Evolutionary conservation across 2,329 filamentous ascomycete genomes (phyloP).

Genomic region (Didymella segeticola): DNA sequence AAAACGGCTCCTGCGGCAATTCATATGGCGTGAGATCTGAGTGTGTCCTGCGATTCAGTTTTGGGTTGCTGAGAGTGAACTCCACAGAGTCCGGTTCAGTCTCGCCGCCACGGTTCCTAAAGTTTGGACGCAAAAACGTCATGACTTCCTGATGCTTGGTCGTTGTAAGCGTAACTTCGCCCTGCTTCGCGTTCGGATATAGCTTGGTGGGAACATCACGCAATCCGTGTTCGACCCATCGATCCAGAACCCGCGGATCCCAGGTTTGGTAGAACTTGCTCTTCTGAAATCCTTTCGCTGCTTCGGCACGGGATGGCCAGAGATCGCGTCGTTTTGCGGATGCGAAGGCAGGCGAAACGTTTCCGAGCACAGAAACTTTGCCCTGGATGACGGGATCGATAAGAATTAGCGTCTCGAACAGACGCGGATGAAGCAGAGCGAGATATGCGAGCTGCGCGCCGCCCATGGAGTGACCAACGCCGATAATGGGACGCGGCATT

Average conservation of each 20-base stretch:
- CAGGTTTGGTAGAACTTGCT: conserved; percentile 81
- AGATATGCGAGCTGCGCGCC: conserved; percentile 75
- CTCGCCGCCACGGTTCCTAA: conserved; percentile 52
- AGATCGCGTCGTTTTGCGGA: conserved; percentile 77
- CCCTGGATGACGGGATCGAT: conserved; percentile 82
- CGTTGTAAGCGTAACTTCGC: conserved; percentile 75
- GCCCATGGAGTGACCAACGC: conserved; percentile 89
- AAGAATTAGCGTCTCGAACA: conserved; percentile 76
- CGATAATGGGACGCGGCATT: conserved; percentile 83
- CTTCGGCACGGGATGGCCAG: conserved; percentile 79
- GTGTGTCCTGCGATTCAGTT: conserved; percentile 51
- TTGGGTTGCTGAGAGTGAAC: conserved; percentile 35
- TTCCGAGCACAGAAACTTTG: conserved; percentile 52
- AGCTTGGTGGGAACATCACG: conserved; percentile 71
- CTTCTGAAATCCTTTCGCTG: conserved; percentile 69
- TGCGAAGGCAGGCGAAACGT: conserved; percentile 58
- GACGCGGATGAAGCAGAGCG: conserved; percentile 78
- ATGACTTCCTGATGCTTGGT: conserved; percentile 89
- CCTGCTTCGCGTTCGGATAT: conserved; percentile 55
- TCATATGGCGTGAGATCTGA: conserved; percentile 49
- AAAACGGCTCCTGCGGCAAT: conserved; percentile 62
- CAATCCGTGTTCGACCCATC: conserved; percentile 77
- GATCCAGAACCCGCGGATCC: conserved; percentile 80
- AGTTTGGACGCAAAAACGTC: conserved; percentile 72
- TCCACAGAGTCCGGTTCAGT: conserved; percentile 52